Evolutionary conservation across 2,329 filamentous ascomycete species (phyloP), one percentile per base, ranked within the genome.

Genomic region (Didymella lethalis): DNA sequence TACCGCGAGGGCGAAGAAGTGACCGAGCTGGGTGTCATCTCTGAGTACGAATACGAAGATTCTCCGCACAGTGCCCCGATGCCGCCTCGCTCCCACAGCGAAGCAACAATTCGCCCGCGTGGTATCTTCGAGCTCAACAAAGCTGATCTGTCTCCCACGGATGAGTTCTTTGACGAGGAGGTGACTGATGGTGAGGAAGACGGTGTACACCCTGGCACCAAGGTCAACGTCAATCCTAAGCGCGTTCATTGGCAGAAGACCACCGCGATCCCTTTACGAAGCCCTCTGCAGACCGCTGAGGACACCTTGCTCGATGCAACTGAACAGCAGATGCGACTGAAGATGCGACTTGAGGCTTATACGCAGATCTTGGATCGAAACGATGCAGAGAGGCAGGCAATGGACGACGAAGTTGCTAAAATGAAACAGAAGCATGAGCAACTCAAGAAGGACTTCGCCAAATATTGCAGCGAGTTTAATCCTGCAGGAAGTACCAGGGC

Each of bases 261-360:
- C 6, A 25, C 26, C 2, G 14, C 12, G 1, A 12, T 66, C 1
- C 51, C 51, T 11, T 25, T 54, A 7, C 64, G 62, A 16, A 63
- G 70, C 36, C 69, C 69, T 18, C 54, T 73, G 16, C 70, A 73
- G 41, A 53, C 25, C 1, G 23, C 64, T 2, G 71, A 74, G 54
- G 51, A 66, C 43, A 57, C 45, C n/a, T 65, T 68, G 32, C 65
- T 74, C 14, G 64, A 71, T 52, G 60, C 49, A 3, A 46, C 59
- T 12, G 65, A 69, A 31, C 43, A 61, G 7, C 28, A 52, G 16
- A 54, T 57, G 52, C 57, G 38, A 1, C 51, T 69, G 7, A 28
- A 52, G 16, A 54, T 57, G 52, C 57, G 38, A 1, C 51, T 69
- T 12, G 38, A 63, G 2, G 12, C 43, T 31, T 34, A 40, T 10